phyloP scores from a whole-genome alignment of 495 filamentous ascomycete genomes.

The Penicillium paxilli region DNA sequence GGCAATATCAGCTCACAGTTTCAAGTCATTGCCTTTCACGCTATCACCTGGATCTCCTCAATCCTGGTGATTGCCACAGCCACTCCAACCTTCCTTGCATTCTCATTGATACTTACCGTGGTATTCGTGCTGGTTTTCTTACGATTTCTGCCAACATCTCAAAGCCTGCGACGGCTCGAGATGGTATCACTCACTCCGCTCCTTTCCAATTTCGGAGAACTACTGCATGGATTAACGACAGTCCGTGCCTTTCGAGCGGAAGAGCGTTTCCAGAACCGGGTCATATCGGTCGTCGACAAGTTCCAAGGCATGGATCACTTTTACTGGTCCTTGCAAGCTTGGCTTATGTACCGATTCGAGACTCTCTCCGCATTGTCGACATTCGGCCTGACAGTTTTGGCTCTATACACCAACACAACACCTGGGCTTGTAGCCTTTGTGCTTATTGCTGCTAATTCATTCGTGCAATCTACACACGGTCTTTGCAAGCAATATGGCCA shows the following conservation, averaged over 20 bases:
- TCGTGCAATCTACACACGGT: slow-evolving; percentile 66
- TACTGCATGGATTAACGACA: slow-evolving; percentile 76
- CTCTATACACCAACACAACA: slow-evolving; percentile 66
- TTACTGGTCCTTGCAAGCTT: slow-evolving; percentile 82
- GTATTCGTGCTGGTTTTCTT: slow-evolving; percentile 68
- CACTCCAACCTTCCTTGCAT: slow-evolving; percentile 71
- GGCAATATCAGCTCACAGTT: slow-evolving; percentile 73
- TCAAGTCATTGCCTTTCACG: slow-evolving; percentile 60
- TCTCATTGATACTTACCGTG: slow-evolving; percentile 61
- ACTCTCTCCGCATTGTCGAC: slow-evolving; percentile 67
- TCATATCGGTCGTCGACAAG: slow-evolving; percentile 72
- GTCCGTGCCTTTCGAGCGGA: slow-evolving; percentile 75
- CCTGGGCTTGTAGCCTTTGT: slow-evolving; percentile 78
- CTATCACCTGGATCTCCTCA: slow-evolving; percentile 68
- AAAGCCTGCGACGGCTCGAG: slow-evolving; percentile 76
- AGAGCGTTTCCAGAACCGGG: slow-evolving; percentile 69
- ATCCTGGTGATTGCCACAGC: slow-evolving; percentile 72
- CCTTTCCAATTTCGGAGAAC: slow-evolving; percentile 81
- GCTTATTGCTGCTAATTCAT: slow-evolving; percentile 40
- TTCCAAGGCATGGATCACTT: slow-evolving; percentile 95
- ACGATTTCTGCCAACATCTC: slow-evolving; percentile 76
- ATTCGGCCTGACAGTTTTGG: slow-evolving; percentile 67
- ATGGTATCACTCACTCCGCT: slow-evolving; percentile 81
- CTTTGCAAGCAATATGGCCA: slow-evolving; percentile 76
- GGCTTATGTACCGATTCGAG: slow-evolving; percentile 80